Evolutionary conservation across 352 stramenopile genomes (phyloP).

Genomic region (Aphanomyces cochlioides): DNA sequence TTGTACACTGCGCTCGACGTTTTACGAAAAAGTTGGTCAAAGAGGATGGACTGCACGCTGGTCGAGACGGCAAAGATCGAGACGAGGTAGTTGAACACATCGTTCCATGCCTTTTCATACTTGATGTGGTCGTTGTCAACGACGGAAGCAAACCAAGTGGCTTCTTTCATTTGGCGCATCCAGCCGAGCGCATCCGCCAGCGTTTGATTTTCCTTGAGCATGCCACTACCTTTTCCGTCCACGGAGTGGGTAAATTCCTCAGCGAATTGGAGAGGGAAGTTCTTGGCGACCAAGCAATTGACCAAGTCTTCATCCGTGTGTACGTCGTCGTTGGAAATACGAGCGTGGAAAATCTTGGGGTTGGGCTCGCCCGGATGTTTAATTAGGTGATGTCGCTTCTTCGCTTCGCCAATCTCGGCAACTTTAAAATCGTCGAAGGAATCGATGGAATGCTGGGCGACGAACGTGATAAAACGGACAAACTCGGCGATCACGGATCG

Average conservation of each 20-base stretch:
- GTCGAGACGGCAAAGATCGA: not conserved
- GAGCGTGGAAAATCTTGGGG: conserved; percentile 63
- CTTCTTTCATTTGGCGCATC: conserved; percentile 71
- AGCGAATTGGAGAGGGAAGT: conserved; percentile 44
- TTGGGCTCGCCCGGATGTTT: not conserved
- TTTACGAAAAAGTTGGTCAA: not conserved
- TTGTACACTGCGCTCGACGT: not conserved
- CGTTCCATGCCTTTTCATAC: conserved; percentile 53
- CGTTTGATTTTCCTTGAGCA: conserved; percentile 52
- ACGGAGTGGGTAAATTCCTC: conserved; percentile 64
- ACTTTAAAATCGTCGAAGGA: conserved; percentile 22
- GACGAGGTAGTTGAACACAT: not conserved
- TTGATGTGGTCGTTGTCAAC: conserved; percentile 66
- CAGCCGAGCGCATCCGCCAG: conserved; percentile 59
- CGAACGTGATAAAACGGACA: conserved; percentile 21
- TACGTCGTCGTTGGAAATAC: conserved; percentile 98
- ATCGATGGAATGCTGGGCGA: conserved; percentile 7
- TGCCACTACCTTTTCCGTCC: conserved; percentile 69
- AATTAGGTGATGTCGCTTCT: conserved; percentile 6
- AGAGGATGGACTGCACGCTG: not conserved
- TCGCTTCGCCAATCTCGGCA: conserved; percentile 2
- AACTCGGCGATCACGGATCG: conserved; percentile 10
- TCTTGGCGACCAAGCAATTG: conserved; percentile 78
- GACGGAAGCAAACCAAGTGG: conserved; percentile 82
- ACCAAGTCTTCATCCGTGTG: conserved; percentile 98